Conservation (phyloP, 2,329 filamentous ascomycete genomes). For the Ceratocystis diversiconidia region DNA sequence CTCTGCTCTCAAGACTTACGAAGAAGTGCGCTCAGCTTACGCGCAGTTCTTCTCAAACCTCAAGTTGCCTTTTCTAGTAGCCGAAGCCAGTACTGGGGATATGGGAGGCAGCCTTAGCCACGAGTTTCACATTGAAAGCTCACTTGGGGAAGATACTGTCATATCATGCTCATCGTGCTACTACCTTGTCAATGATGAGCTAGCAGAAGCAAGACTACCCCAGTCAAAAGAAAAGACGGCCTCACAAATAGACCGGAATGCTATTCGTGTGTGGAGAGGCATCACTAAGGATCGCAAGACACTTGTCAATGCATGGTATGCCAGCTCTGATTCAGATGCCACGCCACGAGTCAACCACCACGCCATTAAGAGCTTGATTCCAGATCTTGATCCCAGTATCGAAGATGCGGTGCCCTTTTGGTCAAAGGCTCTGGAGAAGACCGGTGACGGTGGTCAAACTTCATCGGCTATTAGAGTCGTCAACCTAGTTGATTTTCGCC, state of each 20-base stretch:
- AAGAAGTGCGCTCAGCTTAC: conserved; percentile 60
- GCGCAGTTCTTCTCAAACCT: conserved; percentile 65
- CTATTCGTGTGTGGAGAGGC: conserved; percentile 39
- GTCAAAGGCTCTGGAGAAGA: conserved; percentile 27
- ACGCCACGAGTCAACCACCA: conserved; percentile 32
- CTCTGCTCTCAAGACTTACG: conserved; percentile 68
- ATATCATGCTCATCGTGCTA: conserved; percentile 60
- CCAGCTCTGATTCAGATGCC: conserved; percentile 22
- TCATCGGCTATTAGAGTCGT: conserved; percentile 21
- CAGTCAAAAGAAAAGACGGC: not conserved
- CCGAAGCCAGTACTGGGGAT: conserved; percentile 83
- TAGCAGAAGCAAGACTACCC: conserved; percentile 37
- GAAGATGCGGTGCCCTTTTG: conserved; percentile 44
- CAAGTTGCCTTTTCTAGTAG: conserved; percentile 69
- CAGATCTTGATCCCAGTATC: conserved; percentile 58
- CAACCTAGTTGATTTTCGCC: conserved; percentile 26
- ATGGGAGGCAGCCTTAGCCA: conserved; percentile 91
- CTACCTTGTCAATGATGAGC: conserved; percentile 75
- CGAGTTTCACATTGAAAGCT: conserved; percentile 75
- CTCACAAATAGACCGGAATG: not conserved
- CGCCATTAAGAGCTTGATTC: conserved; percentile 50
- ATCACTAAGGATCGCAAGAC: conserved; percentile 53
- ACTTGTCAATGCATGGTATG: conserved; percentile 59
- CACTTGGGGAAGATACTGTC: conserved; percentile 73
- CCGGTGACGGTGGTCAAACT: not conserved